A percentile compares a stretch with the other conserved stretches of the same genome.
Evolutionary conservation across 2,329 filamentous ascomycete genomes (phyloP).

Genomic region (Epichloe typhina): DNA sequence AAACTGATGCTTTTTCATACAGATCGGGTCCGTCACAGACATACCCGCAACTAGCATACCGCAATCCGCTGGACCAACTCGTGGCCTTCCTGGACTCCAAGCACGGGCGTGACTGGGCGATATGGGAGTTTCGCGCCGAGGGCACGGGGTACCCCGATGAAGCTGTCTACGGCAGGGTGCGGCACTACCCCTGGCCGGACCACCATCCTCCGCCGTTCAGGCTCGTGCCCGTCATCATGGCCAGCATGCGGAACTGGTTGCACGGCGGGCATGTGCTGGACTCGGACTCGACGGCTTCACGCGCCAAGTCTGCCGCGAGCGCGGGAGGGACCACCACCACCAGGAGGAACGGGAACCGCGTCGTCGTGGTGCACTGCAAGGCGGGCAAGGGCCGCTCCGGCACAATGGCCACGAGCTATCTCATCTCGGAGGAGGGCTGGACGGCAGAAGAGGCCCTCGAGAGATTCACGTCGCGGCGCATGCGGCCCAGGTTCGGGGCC

Average conservation of each 20-base stretch:
- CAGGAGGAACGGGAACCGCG: constrained; percentile 34
- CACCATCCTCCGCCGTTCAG: constrained; percentile 92
- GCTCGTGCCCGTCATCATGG: constrained; percentile 78
- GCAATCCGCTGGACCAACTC: constrained; percentile 79
- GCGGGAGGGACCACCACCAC: constrained; percentile 7
- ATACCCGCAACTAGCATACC: constrained; percentile 84
- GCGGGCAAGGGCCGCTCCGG: constrained; percentile 91
- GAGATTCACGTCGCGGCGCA: constrained; percentile 64
- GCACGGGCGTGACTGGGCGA: constrained; percentile 76
- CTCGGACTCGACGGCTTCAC: not conserved
- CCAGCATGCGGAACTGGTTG: constrained; percentile 84
- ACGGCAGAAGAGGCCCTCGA: constrained; percentile 37
- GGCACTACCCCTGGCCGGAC: constrained; percentile 92
- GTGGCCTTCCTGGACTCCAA: constrained; percentile 79
- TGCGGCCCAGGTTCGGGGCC: constrained; percentile 80
- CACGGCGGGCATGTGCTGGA: constrained; percentile 32
- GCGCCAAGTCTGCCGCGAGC: not conserved
- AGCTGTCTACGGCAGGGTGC: constrained; percentile 72
- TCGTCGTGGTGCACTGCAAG: constrained; percentile 92
- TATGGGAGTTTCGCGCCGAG: constrained; percentile 96
- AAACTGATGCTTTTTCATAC: constrained; percentile 6
- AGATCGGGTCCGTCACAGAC: constrained; percentile 84
- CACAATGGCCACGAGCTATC: constrained; percentile 74
- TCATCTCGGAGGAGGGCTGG: constrained; percentile 73
- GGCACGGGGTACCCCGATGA: constrained; percentile 90